phyloP scores from a whole-genome alignment of 371 early-diverging fungal genomes.

The Umbelopsis sp. region DNA sequence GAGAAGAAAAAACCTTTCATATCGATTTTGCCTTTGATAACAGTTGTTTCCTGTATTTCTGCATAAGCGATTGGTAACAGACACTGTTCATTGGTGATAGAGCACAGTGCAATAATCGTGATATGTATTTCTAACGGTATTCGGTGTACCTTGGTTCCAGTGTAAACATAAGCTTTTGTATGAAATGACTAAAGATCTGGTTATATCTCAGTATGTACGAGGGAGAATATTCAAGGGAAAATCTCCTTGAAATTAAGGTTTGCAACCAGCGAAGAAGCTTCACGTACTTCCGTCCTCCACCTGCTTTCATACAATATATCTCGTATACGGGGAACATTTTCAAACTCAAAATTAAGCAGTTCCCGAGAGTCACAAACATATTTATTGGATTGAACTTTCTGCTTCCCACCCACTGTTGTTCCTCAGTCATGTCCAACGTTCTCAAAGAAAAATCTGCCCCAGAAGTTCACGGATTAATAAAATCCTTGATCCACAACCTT shows the following conservation, averaged over 20 bases:
- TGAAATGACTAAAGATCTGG: too few relatives aligned
- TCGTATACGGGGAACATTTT: neutral
- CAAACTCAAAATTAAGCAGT: constrained; percentile 8
- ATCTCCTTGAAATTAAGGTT: neutral
- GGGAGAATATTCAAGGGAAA: neutral
- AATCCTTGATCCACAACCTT: constrained; percentile 26
- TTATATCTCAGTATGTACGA: too few relatives aligned
- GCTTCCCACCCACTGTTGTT: neutral
- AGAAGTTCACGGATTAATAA: constrained; percentile 21
- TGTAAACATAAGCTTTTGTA: too few relatives aligned
- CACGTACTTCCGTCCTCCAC: neutral
- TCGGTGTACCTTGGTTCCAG: too few relatives aligned
- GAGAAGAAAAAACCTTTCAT: too few relatives aligned
- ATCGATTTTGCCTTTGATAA: too few relatives aligned
- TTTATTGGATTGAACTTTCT: neutral
- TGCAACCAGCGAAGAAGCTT: neutral
- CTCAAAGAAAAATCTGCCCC: neutral
- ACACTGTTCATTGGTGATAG: too few relatives aligned
- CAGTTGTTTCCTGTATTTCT: too few relatives aligned
- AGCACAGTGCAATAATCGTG: too few relatives aligned
- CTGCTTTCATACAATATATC: neutral
- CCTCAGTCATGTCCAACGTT: neutral
- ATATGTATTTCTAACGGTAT: too few relatives aligned
- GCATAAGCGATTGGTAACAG: too few relatives aligned
- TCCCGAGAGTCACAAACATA: neutral